phyloP scores from a whole-genome alignment of 345 rosid genomes.

The Mallotus nudiflorus region DNA sequence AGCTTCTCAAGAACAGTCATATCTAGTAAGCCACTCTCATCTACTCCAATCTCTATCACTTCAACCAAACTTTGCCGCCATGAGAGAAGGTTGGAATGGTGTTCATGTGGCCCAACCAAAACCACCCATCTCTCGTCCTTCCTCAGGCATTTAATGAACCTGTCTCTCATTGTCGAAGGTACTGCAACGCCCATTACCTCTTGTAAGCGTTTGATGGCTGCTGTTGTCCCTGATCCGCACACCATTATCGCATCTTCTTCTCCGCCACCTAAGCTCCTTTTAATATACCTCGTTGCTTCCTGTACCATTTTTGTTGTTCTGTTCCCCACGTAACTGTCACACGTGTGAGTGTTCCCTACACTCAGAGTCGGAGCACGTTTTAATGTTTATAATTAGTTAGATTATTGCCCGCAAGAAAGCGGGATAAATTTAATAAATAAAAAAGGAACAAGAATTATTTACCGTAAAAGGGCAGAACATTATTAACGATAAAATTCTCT shows the following conservation, averaged over 20 bases:
- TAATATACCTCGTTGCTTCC: conserved; percentile 48
- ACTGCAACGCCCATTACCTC: conserved; percentile 58
- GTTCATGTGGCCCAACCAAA: conserved; percentile 64
- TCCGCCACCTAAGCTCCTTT: conserved; percentile 51
- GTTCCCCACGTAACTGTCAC: conserved; percentile 53
- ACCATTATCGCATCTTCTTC: conserved; percentile 45
- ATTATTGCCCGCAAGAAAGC: too few species aligned
- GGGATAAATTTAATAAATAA: too few species aligned
- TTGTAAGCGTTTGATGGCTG: conserved; percentile 58
- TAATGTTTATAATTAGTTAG: background rate
- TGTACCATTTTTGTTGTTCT: conserved; percentile 51
- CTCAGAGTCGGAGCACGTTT: background rate
- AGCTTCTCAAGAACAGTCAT: conserved; percentile 28
- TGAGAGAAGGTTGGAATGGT: conserved; percentile 63
- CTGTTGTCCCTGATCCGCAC: conserved; percentile 60
- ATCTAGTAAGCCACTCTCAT: conserved; percentile 37
- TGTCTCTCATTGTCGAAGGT: conserved; percentile 44
- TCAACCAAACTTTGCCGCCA: conserved; percentile 67
- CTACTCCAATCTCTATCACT: conserved; percentile 53
- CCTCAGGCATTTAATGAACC: conserved; percentile 30
- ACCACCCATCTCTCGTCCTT: conserved; percentile 57
- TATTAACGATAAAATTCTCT: conserved; percentile 48
- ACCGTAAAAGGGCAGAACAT: conserved; percentile 65
- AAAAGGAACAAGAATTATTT: background rate
- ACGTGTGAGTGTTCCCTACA: conserved; percentile 57